Percentiles rank a stretch among this genome's conserved stretches.
Evolutionary conservation across 1,139 yeast genomes (phyloP).

Genomic region (Blastobotrys arbuscula): DNA sequence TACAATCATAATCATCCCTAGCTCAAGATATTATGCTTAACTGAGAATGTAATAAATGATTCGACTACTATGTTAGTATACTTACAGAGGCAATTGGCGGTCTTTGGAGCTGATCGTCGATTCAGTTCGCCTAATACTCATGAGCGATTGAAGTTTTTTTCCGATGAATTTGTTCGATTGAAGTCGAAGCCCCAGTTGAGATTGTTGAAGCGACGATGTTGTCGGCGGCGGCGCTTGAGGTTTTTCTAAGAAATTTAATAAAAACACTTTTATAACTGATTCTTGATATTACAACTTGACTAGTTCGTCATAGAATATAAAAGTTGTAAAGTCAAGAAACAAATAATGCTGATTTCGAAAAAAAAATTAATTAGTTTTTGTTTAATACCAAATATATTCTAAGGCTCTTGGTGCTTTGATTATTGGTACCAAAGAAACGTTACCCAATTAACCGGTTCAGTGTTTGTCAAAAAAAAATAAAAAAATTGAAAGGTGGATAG

Average conservation of each 20-base stretch:
- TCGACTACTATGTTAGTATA: not conserved
- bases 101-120: constrained; percentile 16
- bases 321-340: too few species aligned
- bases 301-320: too few species aligned
- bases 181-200: constrained; percentile 7
- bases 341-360: too few species aligned
- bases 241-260: constrained; percentile 4
- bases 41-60: not conserved
- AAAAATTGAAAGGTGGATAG: too few species aligned
- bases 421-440: too few species aligned
- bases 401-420: too few species aligned
- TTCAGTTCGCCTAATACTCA: constrained; percentile 16
- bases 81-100: constrained; percentile 21
- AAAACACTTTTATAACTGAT: constrained; percentile 8
- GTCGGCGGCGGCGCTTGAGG: not conserved
- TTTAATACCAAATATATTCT: too few species aligned
- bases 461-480: too few species aligned
- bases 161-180: not conserved
- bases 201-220: not conserved
- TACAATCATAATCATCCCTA: not conserved
- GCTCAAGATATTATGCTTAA: not conserved
- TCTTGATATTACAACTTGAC: too few species aligned
- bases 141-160: constrained; percentile 6
- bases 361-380: too few species aligned
- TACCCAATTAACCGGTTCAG: too few species aligned